Evolutionary conservation across 306 rosid species (phyloP).

Genomic region (Neltuma alba): DNA sequence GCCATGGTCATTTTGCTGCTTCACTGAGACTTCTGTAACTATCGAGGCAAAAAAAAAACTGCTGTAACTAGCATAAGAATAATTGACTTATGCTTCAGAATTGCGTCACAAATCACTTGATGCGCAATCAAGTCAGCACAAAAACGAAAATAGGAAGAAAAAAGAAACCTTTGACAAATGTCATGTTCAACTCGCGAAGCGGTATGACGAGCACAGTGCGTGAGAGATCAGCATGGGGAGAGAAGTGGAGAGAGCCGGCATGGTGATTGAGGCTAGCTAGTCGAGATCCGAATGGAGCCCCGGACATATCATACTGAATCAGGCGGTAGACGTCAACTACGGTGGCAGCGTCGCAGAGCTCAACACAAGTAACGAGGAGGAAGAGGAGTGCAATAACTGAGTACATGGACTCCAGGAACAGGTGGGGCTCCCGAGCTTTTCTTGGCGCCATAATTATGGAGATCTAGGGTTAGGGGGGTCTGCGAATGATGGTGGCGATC

Average conservation of each 20-base stretch:
- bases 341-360: slow-evolving; percentile 94
- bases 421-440: slow-evolving; percentile 53
- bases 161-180: slow-evolving; percentile 70
- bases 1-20: slow-evolving; percentile 2
- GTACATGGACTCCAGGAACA: slow-evolving; percentile 65
- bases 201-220: slow-evolving; percentile 90
- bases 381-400: slow-evolving; percentile 76
- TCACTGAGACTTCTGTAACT: slow-evolving; percentile 8
- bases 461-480: slow-evolving; percentile 52
- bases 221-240: slow-evolving; percentile 89
- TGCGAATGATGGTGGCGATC: slow-evolving; percentile 27
- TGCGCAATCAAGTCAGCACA: neutral
- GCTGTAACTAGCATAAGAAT: neutral
- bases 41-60: neutral
- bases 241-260: slow-evolving; percentile 80
- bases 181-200: slow-evolving; percentile 77
- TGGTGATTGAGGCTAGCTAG: slow-evolving; percentile 91
- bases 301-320: slow-evolving; percentile 92
- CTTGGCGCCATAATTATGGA: slow-evolving; percentile 50
- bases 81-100: neutral
- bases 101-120: neutral
- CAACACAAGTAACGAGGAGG: slow-evolving; percentile 83
- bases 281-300: slow-evolving; percentile 93
- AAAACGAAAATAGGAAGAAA: neutral
- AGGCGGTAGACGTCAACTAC: slow-evolving; percentile 95